Conservation (phyloP, 129 eudicot genomes). For the Oenanthe sinensis region DNA sequence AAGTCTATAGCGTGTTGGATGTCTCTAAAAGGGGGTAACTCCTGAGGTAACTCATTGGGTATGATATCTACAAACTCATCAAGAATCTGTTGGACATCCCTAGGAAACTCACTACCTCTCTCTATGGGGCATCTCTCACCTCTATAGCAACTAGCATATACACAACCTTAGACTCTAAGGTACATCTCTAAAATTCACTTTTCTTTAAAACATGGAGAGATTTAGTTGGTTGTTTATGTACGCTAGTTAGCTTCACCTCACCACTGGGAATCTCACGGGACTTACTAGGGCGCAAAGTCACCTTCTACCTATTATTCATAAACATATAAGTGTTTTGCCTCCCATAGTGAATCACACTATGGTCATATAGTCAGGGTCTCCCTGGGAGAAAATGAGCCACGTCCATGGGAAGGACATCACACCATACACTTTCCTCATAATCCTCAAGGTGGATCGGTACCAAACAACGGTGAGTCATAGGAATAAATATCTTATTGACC, state of each 20-base stretch:
- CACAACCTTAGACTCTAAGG: background rate
- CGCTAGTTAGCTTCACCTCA: background rate
- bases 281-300: background rate
- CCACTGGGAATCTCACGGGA: background rate
- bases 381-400: background rate
- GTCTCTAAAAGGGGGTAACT: background rate
- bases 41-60: background rate
- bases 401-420: background rate
- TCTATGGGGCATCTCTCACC: background rate
- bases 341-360: background rate
- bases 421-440: background rate
- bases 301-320: background rate
- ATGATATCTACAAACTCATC: background rate
- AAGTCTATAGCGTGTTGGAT: background rate
- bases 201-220: background rate
- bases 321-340: background rate
- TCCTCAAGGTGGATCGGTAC: background rate
- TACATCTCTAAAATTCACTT: background rate
- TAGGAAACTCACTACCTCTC: background rate
- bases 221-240: background rate
- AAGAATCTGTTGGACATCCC: background rate
- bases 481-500: background rate
- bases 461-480: background rate
- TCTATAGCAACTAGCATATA: background rate
- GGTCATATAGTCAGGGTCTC: background rate